Base-by-base conservation (phyloP, 768 basidiomycete genomes). In the Kondoa malvinella region DNA sequence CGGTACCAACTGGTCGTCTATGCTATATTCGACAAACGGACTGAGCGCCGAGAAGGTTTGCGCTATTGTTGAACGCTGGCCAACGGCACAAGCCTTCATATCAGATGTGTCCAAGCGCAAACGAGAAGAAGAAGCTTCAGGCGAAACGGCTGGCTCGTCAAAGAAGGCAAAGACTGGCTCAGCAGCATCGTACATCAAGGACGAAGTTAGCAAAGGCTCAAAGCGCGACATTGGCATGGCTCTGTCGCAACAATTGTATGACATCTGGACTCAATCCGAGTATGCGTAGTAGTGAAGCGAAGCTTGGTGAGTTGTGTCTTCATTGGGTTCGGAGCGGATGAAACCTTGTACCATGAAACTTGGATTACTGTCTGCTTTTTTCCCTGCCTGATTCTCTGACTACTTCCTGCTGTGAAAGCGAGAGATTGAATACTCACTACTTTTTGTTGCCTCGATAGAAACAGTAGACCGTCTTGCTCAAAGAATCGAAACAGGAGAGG, bases 11-110 rank as follows among this genome's bases (percentile, higher is more conserved):
- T 63, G 15, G 26, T 17, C 27, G 15, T 3, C 61, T 29, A 63
- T 63, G 61, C 27, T 63, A 29, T 30, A 17, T 29, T 27, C 61
- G n/a, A 27, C 21, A 14, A 33, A 31, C 30, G 29, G 33, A 3
- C 3, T 63, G 3, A 31, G 29, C 17, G 61, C 61, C 16, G 61
- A 63, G n/a, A 27, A 32, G 27, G 61, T 34, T 27, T 17, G 33
- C 15, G 61, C 16, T 32, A 31, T 65, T 26, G 31, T 65, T 40
- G 17, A 29, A 17, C 64, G 33, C 12, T 65, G 64, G 64, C 64
- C 64, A 14, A 65, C 64, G 25, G 25, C 64, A 4, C 33, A 34
- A n/a, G 31, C 64, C 14, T 65, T 65, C 64, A 25, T 12, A 3
- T 3, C 21, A 21, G 64, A 27, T 12, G 3, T 32, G 12, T 16